Percentiles rank a stretch among this genome's conserved stretches.
Conservation (phyloP, 805 yeast species). For the Peterozyma toletana region DNA sequence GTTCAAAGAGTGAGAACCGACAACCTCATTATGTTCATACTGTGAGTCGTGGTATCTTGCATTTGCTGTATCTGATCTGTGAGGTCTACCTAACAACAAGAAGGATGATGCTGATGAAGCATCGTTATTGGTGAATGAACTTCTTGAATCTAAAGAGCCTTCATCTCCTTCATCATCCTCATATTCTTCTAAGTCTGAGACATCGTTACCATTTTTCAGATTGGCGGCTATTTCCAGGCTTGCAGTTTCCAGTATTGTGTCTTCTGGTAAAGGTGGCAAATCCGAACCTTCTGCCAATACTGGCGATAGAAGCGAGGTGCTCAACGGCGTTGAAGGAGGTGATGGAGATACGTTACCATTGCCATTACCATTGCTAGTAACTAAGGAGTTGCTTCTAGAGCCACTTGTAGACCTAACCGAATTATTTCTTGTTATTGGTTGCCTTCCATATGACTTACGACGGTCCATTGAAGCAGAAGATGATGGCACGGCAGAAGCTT, state of each 20-base stretch:
- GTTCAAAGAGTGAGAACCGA: not conserved
- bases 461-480: conserved; percentile 6
- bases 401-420: not conserved
- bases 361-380: not conserved
- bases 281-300: not conserved
- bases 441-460: conserved; percentile 2
- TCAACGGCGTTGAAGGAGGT: not conserved
- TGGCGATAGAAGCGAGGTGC: not conserved
- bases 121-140: not conserved
- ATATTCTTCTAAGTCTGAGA: not conserved
- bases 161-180: not conserved
- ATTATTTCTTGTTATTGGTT: not conserved
- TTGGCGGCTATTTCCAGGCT: too few species aligned
- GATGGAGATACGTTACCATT: not conserved
- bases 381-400: not conserved
- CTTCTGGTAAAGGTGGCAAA: conserved; percentile 6
- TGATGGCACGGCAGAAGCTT: conserved; percentile 24
- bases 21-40: conserved; percentile 1
- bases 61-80: not conserved
- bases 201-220: too few species aligned
- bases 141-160: not conserved
- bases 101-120: not conserved
- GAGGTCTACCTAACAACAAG: not conserved
- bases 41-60: conserved; percentile 1
- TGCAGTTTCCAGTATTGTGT: too few species aligned